phyloP scores from a whole-genome alignment of 2,329 filamentous ascomycete species.

The Fusarium oligoseptatum region DNA sequence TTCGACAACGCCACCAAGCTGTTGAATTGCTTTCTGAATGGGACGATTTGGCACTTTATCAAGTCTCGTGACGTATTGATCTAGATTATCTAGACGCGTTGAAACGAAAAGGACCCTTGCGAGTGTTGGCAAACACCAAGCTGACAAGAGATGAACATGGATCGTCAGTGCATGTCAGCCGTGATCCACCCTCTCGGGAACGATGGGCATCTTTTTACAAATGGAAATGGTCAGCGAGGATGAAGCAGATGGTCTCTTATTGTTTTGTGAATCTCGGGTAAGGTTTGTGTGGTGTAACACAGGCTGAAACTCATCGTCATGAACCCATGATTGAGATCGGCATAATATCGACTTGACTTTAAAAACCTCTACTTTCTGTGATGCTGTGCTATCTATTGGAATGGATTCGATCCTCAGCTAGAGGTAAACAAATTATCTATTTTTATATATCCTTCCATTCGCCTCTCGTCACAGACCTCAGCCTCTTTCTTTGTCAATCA shows the following conservation, averaged over 20 bases:
- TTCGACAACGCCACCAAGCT: neutral
- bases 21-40: neutral
- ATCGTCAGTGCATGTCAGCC: conserved; percentile 30
- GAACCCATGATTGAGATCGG: neutral
- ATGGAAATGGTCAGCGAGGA: neutral
- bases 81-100: neutral
- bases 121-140: neutral
- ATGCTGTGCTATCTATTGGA: neutral
- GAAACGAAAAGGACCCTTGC: neutral
- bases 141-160: conserved; percentile 13
- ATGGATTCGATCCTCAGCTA: neutral
- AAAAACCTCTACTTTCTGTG: neutral
- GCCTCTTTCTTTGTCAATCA: neutral
- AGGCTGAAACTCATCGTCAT: neutral
- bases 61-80: neutral
- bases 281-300: neutral
- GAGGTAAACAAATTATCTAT: neutral
- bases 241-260: neutral
- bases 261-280: neutral
- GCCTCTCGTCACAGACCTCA: neutral
- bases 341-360: neutral
- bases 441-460: neutral
- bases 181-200: conserved; percentile 23
- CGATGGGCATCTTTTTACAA: conserved; percentile 4
- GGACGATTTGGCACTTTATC: neutral